Base-by-base conservation (phyloP, 345 rosid genomes). In the Firmiana major region DNA sequence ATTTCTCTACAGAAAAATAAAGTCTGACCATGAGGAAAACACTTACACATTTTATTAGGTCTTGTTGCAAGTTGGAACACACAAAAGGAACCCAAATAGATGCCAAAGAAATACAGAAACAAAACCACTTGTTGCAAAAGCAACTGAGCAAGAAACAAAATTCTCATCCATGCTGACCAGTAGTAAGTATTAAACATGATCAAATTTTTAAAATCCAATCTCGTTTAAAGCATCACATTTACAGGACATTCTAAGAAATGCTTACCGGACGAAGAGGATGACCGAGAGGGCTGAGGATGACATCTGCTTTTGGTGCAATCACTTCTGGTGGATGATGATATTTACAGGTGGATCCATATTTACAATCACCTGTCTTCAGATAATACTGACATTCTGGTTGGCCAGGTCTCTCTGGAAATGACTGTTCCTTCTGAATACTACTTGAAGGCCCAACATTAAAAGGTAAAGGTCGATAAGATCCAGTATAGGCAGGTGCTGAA, bases 191-290 rank as follows among this genome's bases (percentile, higher is more conserved):
- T n/a, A 63, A 36, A n/a, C 43, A n/a, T 34, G 19, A 49, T 64
- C 49, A 53, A 28, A 66, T 10, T 40, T 51, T 66, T 42, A 66
- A 51, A 34, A 24, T 17, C 21, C 28, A 71, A 45, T 8, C 71
- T 57, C n/a, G 75, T 34, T 21, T 12, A 76, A 82, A 63, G 46
- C 51, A 66, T 71, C 64, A 31, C 55, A 75, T 80, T 19, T 64
- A 38, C 71, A 65, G 58, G 13, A 67, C 45, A 5, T 45, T 22
- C 15, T 42, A 45, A 59, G n/a, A 77, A 49, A 79, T 67, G 79
- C 93, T 90, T 85, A 96, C 99, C 1, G 92, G 93, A 71, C 92
- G 97, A 79, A 92, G 69, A 60, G 99, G 98, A 78, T 91, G 90
- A 76, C 97, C 97, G 48, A 85, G 63, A 72, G 93, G 89, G 81